phyloP scores from a whole-genome alignment of 164 flowering plant species.

The Umbellularia californica region DNA sequence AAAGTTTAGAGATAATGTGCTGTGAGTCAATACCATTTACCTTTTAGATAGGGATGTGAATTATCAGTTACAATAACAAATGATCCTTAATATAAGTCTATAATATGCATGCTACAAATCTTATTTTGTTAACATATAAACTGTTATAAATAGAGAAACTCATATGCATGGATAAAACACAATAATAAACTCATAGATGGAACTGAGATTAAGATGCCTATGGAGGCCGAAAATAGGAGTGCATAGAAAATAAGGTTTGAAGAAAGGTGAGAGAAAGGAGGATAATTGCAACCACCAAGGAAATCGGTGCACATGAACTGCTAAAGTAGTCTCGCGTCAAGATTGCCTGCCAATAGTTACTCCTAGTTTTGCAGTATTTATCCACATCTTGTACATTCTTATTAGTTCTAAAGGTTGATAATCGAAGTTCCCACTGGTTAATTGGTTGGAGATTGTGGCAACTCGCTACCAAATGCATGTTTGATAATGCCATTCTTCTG shows the following conservation, averaged over 20 bases:
- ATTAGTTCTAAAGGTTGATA: background rate
- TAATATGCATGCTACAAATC: too few species aligned
- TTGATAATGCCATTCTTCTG: background rate
- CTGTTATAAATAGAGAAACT: too few species aligned
- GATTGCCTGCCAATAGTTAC: constrained; percentile 6
- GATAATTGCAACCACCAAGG: constrained; percentile 1
- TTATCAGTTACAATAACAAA: too few species aligned
- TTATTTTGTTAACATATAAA: too few species aligned
- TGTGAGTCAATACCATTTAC: too few species aligned
- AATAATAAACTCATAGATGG: too few species aligned
- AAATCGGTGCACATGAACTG: constrained; percentile 11
- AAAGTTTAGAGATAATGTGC: too few species aligned
- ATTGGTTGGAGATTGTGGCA: background rate
- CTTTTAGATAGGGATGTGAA: too few species aligned
- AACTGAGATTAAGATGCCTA: background rate
- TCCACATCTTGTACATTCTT: constrained; percentile 4
- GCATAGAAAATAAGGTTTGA: constrained; percentile 4
- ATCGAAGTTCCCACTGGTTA: constrained; percentile 1
- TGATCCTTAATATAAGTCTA: too few species aligned
- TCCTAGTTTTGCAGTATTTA: background rate
- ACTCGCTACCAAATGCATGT: background rate
- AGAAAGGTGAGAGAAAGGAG: constrained; percentile 7
- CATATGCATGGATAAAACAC: background rate
- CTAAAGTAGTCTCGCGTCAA: constrained; percentile 8
- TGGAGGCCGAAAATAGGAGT: background rate